Base-by-base conservation (phyloP, 192 early-diverging fungal species). In the Neocallimastix lanati region DNA sequence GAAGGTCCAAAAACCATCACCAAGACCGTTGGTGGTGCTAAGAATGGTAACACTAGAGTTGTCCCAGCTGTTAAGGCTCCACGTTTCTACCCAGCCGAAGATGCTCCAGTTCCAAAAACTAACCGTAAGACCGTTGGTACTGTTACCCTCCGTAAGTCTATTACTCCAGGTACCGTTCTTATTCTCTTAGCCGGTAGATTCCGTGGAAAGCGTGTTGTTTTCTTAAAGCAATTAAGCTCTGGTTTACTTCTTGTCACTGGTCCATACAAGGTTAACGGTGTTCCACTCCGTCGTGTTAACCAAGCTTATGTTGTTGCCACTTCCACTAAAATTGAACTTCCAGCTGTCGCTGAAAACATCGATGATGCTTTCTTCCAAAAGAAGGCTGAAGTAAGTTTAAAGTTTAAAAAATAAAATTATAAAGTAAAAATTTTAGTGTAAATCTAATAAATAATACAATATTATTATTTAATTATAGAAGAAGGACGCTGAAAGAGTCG, bases 291-390 rank as follows among this genome's bases (percentile, higher is more conserved):
- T 81, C 94, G 98, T 78, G 95, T 99, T 85, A 96, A 97, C 94
- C 96, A 97, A 91, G 95, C 97, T 82, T 99, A 97, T 88, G 98
- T 95, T 83, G 93, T 98, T 86, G 97, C 97, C 83, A 99, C 97
- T 84, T 98, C 98, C 83, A 98, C 98, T 91, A 98, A 96, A 90
- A 83, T 99, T 79, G 95, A 99, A 84, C 78, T 99, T 78, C 88
- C 91, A 80, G 86, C 86, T 81, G 88, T 93, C 80, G 90, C 90
- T 78, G 92, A 84, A 81, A 92, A 95, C 91, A 91, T 98, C 86
- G 89, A 91, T 91, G 98, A 99, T 86, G 91, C 87, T 77, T 96
- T 95, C 92, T 99, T 99, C 90, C 79, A 78, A 33, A 36, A 33
- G 77, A 40, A 78, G 77, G 77, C 77, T 78, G 33, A 36, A 40